phyloP scores from a whole-genome alignment of 1,284 basidiomycete genomes.

The Sparassis latifolia region DNA sequence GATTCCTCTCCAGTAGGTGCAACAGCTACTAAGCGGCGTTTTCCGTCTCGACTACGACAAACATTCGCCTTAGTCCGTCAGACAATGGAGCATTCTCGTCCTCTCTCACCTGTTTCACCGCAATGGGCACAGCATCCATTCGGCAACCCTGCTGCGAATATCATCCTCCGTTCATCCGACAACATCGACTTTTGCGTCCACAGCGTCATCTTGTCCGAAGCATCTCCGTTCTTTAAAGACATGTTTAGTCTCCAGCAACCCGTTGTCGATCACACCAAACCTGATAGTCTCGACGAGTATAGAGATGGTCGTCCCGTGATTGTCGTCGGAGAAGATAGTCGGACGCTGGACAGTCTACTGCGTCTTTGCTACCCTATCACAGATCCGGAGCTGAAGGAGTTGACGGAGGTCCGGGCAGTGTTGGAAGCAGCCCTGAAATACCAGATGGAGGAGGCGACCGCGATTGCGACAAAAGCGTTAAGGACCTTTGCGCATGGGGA shows the following conservation, averaged over 20 bases:
- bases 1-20: not conserved
- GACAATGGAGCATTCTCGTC: not conserved
- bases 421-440: constrained; percentile 15
- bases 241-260: constrained; percentile 10
- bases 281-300: not conserved
- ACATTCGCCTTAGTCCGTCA: not conserved
- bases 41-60: not conserved
- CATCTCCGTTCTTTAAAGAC: not conserved
- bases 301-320: constrained; percentile 10
- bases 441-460: constrained; percentile 11
- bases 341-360: constrained; percentile 28
- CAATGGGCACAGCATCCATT: not conserved
- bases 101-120: not conserved
- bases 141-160: constrained; percentile 1
- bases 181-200: constrained; percentile 3
- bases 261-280: too few species aligned
- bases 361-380: constrained; percentile 32
- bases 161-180: constrained; percentile 2
- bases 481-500: not conserved
- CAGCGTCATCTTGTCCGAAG: constrained; percentile 1
- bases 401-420: constrained; percentile 4
- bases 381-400: constrained; percentile 6
- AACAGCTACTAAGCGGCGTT: not conserved
- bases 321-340: constrained; percentile 26
- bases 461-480: constrained; percentile 3